Conservation (phyloP, 225 moss, liverwort and hornwort genomes). For the Climacium dendroides region DNA sequence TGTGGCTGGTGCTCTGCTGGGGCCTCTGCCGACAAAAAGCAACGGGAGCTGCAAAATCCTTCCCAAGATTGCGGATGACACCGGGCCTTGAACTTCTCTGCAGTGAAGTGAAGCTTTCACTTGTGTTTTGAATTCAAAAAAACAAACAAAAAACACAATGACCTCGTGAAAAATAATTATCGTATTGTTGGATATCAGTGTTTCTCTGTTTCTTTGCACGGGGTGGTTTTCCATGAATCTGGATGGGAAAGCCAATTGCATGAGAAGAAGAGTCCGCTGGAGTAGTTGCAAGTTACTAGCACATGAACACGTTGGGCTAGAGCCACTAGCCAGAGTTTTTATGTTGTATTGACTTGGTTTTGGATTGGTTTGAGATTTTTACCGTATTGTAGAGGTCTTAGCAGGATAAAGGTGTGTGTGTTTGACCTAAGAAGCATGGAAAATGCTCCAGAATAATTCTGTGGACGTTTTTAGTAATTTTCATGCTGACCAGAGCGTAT, state of each 20-base stretch:
- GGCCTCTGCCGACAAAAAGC: not conserved
- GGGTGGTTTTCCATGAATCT: not conserved
- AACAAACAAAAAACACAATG: fast-evolving
- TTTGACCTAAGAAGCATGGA: not conserved
- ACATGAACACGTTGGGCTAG: no score
- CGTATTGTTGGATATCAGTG: not conserved
- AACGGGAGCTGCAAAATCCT: not conserved
- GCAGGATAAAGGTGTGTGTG: not conserved
- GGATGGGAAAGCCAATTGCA: not conserved
- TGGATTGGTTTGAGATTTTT: not conserved
- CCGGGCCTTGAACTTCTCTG: not conserved
- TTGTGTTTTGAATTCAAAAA: not conserved
- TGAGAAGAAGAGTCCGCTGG: not conserved
- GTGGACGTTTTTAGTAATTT: not conserved
- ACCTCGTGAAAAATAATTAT: not conserved
- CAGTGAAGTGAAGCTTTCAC: not conserved
- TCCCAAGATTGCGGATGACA: not conserved
- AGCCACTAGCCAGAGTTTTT: not conserved
- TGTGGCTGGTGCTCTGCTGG: not conserved
- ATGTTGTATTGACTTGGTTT: not conserved
- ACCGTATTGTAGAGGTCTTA: not conserved
- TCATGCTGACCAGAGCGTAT: not conserved
- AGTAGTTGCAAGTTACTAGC: not conserved
- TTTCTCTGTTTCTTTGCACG: not conserved
- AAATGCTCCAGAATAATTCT: not conserved